phyloP scores from a whole-genome alignment of 441 rosid genomes.

The Gossypium laxum region DNA sequence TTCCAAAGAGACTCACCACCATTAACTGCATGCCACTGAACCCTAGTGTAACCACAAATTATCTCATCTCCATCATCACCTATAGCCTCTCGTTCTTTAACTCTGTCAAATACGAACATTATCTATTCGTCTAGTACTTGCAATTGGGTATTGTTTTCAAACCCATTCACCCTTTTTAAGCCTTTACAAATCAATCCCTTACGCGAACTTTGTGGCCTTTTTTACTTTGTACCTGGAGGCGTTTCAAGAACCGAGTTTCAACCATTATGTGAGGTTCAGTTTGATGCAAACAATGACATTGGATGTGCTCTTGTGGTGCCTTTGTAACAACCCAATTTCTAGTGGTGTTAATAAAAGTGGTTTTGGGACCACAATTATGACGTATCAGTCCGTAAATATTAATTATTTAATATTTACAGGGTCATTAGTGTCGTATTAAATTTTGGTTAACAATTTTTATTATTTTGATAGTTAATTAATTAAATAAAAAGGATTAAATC shows the following conservation, averaged over 20 bases:
- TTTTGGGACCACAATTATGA: too few species aligned
- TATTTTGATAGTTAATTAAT: too few species aligned
- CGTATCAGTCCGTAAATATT: too few species aligned
- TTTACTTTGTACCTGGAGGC: constrained; percentile 60
- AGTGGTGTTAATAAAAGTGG: too few species aligned
- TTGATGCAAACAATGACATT: constrained; percentile 82
- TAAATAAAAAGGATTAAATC: too few species aligned
- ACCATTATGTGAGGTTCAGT: constrained; percentile 58
- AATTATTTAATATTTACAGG: too few species aligned
- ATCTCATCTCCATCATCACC: constrained; percentile 52
- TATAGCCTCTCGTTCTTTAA: constrained; percentile 64
- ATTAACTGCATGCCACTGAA: constrained; percentile 35
- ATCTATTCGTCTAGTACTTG: constrained; percentile 59
- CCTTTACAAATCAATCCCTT: constrained; percentile 59
- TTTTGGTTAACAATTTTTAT: too few species aligned
- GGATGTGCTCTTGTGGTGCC: constrained; percentile 73
- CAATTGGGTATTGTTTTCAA: constrained; percentile 35
- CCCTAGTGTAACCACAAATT: constrained; percentile 62
- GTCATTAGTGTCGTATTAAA: too few species aligned
- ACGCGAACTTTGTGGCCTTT: constrained; percentile 72
- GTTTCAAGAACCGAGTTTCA: constrained; percentile 57
- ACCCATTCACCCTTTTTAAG: constrained; percentile 53
- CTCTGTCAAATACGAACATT: constrained; percentile 66
- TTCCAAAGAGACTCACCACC: not conserved
- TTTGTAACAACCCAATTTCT: not conserved